Percentiles rank a stretch among this genome's conserved stretches.
phyloP scores from a whole-genome alignment of 2,329 filamentous ascomycete species.

The Fusarium falciforme region DNA sequence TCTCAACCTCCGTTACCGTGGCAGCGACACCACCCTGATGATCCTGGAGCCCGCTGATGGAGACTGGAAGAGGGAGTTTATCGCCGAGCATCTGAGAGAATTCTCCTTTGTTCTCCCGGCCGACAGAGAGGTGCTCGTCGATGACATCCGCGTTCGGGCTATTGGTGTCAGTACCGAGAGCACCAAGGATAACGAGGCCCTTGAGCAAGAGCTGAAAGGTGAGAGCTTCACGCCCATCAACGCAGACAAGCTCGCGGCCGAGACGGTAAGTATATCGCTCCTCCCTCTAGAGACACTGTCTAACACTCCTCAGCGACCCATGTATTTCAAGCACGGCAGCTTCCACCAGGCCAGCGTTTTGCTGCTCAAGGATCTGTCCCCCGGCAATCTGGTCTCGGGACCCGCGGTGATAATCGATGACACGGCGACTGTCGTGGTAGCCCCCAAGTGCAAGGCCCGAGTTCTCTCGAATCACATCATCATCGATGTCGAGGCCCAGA shows the following conservation, averaged over 20 bases:
- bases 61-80: constrained; percentile 45
- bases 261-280: not conserved
- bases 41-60: constrained; percentile 38
- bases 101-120: constrained; percentile 46
- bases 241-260: not conserved
- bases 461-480: constrained; percentile 49
- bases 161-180: constrained; percentile 38
- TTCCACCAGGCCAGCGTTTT: constrained; percentile 41
- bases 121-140: constrained; percentile 52
- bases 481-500: constrained; percentile 41
- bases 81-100: constrained; percentile 28
- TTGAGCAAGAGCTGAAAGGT: constrained; percentile 14
- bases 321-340: constrained; percentile 34
- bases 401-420: constrained; percentile 78
- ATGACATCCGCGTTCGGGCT: constrained; percentile 55
- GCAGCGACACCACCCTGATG: constrained; percentile 56
- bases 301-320: not conserved
- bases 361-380: constrained; percentile 25
- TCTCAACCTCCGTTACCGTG: constrained; percentile 57
- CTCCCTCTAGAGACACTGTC: not conserved
- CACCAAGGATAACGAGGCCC: constrained; percentile 16
- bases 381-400: constrained; percentile 51
- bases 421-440: constrained; percentile 80
- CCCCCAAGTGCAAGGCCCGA: constrained; percentile 50
- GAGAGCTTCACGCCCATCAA: constrained; percentile 19